phyloP scores from a whole-genome alignment of 805 yeast genomes.

The Naumovozyma dairenensis region DNA sequence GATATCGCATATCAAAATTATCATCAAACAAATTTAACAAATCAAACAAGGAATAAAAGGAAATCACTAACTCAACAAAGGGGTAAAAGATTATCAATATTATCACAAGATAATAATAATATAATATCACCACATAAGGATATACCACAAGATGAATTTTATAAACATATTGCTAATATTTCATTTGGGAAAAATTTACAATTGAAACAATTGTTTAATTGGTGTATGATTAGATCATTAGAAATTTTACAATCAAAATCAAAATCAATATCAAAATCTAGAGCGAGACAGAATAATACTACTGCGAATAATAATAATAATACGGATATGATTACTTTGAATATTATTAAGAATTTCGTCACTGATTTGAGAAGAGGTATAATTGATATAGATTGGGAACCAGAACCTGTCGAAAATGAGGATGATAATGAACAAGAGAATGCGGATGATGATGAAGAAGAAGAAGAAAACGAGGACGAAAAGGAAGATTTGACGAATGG shows the following conservation, averaged over 20 bases:
- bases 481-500: slow-evolving; percentile 2
- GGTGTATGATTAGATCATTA: slow-evolving; percentile 25
- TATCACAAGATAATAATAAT: slow-evolving; percentile 18
- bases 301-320: slow-evolving; percentile 9
- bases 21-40: slow-evolving; percentile 5
- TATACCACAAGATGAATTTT: slow-evolving; percentile 25
- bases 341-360: slow-evolving; percentile 25
- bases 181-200: slow-evolving; percentile 22
- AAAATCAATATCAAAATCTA: slow-evolving; percentile 1
- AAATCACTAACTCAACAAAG: slow-evolving; percentile 21
- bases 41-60: slow-evolving; percentile 12
- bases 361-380: slow-evolving; percentile 21
- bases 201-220: slow-evolving; percentile 24
- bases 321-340: slow-evolving; percentile 16
- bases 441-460: slow-evolving; percentile 11
- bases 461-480: slow-evolving; percentile 12
- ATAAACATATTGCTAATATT: slow-evolving; percentile 24
- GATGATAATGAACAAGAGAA: slow-evolving; percentile 6
- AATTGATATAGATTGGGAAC: slow-evolving; percentile 24
- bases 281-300: background rate
- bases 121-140: slow-evolving; percentile 27
- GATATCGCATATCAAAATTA: slow-evolving; percentile 12
- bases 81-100: slow-evolving; percentile 24
- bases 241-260: slow-evolving; percentile 13
- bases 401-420: slow-evolving; percentile 7